phyloP scores from a whole-genome alignment of 331 rosid genomes.

The Cydonia oblonga region DNA sequence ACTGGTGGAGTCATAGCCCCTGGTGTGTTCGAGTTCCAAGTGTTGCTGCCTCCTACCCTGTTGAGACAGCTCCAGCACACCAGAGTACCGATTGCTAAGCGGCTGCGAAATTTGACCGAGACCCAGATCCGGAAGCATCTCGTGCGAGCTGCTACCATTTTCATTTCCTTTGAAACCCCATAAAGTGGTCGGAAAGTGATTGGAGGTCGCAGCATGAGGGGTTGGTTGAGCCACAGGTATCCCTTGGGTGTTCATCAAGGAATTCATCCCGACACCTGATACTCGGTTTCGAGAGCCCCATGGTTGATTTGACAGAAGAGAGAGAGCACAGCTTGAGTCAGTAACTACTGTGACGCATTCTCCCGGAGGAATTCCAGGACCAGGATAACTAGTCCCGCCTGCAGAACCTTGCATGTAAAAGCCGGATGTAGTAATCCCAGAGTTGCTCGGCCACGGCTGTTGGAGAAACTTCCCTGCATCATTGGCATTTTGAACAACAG shows the following conservation, averaged over 20 bases:
- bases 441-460: constrained; percentile 52
- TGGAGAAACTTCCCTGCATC: constrained; percentile 23
- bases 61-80: constrained; percentile 42
- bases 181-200: constrained; percentile 38
- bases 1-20: constrained; percentile 34
- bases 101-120: constrained; percentile 59
- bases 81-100: constrained; percentile 25
- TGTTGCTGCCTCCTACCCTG: constrained; percentile 56
- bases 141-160: constrained; percentile 33
- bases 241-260: constrained; percentile 39
- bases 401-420: constrained; percentile 55
- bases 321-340: constrained; percentile 97
- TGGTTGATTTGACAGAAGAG: constrained; percentile 97
- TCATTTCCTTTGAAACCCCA: constrained; percentile 66
- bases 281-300: constrained; percentile 64
- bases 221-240: constrained; percentile 39
- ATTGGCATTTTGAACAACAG: constrained; percentile 28
- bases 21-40: constrained; percentile 50
- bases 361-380: constrained; percentile 52
- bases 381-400: constrained; percentile 41
- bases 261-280: constrained; percentile 42
- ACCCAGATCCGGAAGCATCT: constrained; percentile 46
- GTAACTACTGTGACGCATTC: constrained; percentile 54
- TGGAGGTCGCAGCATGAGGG: constrained; percentile 29
- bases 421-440: constrained; percentile 35